Base-by-base conservation (phyloP, 1,139 yeast genomes). In the Sugiyamaella novakii region DNA sequence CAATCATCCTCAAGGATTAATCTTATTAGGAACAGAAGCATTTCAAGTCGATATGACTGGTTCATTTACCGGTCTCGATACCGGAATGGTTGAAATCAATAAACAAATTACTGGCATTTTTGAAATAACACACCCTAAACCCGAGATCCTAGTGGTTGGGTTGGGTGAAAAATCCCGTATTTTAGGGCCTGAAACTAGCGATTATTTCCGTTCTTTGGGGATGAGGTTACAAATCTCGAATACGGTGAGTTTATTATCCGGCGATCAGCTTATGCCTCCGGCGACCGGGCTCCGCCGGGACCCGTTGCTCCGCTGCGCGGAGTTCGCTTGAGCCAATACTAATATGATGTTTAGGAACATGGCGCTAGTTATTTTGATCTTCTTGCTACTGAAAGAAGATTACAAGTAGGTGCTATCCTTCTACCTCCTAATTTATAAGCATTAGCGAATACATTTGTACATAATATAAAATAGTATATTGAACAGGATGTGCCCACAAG, bases 311-410 rank as follows among this genome's bases (percentile, higher is more conserved):
- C n/a, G n/a, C n/a, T n/a, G n/a, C n/a, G n/a, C n/a, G n/a, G n/a
- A 12, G 25, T 15, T 12, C 7, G 36, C 11, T 15, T 27, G 17
- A 12, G n/a, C 12, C 6, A 18, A 29, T 28, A 25, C 49, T 41
- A 27, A 40, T 22, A 27, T 25, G 10, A 4, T 6, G 5, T 24
- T 25, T 51, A 61, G 65, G 69, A 67, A 54, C 80, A 80, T 58
- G 87, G 89, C 0, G 92, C 87, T 3, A 78, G 79, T 54, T 81
- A 78, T 53, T 87, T 79, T 67, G 94, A 87, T 60, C 68, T 87
- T 44, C 68, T 87, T 52, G 88, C 94, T 3, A 85, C 92, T 0
- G 95, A 87, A 60, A 72, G 95, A 55, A 89, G 94, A 0, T 72
- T 75, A 25, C 81, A 79, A 24, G 80, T 87, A 22, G 88, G 83